Base-by-base conservation (phyloP, 2,329 filamentous ascomycete genomes). In the Metarhizium brunneum region DNA sequence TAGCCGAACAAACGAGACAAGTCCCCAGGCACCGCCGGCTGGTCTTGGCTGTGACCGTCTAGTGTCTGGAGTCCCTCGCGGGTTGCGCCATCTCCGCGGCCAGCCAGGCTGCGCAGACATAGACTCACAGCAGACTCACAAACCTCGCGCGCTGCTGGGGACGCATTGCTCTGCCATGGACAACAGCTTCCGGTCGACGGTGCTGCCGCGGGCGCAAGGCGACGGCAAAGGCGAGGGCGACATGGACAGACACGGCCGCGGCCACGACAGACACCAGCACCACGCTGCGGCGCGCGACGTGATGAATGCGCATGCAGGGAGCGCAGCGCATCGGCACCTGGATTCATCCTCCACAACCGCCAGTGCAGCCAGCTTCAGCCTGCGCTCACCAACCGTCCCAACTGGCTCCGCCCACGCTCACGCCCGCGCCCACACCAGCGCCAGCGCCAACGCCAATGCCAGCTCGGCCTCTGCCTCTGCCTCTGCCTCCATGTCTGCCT, bases 151-250 rank as follows among this genome's bases (percentile, higher is more conserved):
- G 42, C 42, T 6, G 18, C 42, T 6, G 7, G n/a, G 2, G 42
- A 6, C 42, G 42, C n/a, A 14, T 10, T 32, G 25, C 36, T 54
- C 49, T 64, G 65, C 55, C 58, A 78, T 78, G 74, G 75, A 78
- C 56, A 71, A 70, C 61, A 72, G 72, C 63, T 80, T 78, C 61
- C 74, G 70, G 60, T 77, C 77, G 59, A 78, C 75, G 51, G 74
- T 79, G 64, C 69, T 79, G 67, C 76, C 76, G 63, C 74, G 69
- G 59, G 74, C 72, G 59, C 66, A 68, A 65, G 70, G 69, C 64
- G 68, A 73, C 56, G 73, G 36, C 14, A 14, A 45, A 20, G 35
- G 25, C 25, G 25, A 25, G 25, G 25, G 25, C 25, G 20, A 25
- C 20, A 25, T 25, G 25, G 25, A 25, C 25, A 25, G 25, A 25